Conservation (phyloP, 345 rosid species). For the Eucalyptus polybractea region DNA sequence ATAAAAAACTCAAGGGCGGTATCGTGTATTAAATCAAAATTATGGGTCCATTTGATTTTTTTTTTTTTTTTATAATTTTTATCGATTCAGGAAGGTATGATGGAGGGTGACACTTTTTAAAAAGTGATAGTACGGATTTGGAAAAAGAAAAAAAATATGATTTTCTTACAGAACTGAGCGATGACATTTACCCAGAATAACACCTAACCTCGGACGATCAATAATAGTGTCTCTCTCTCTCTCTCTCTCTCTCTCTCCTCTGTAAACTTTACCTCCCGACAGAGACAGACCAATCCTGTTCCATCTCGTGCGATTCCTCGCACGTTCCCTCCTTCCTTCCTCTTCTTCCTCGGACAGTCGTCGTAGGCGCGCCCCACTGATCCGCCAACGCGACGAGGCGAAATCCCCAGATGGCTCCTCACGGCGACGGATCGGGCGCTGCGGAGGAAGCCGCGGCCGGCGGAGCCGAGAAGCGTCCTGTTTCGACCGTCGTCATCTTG, state of each 20-base stretch:
- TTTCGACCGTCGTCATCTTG: conserved; percentile 60
- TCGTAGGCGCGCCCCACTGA: not conserved
- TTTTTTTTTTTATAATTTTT: too few species aligned
- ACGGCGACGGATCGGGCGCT: conserved; percentile 34
- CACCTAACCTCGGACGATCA: not conserved
- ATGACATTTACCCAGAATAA: not conserved
- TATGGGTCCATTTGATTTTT: too few species aligned
- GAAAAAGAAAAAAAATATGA: not conserved
- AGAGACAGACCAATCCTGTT: not conserved
- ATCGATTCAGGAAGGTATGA: not conserved
- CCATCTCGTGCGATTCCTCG: not conserved
- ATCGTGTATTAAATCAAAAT: too few species aligned
- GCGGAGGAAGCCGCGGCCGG: conserved; percentile 14
- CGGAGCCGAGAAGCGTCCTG: conserved; percentile 17
- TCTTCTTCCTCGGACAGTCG: not conserved
- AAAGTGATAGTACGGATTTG: not conserved
- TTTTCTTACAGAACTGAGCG: not conserved
- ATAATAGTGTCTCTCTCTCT: not conserved
- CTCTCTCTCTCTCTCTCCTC: not conserved
- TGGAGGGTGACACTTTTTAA: not conserved
- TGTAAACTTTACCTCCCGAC: not conserved
- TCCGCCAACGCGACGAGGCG: not conserved
- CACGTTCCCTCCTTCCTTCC: conserved; percentile 17
- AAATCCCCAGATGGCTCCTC: conserved; percentile 34
- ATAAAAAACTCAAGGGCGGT: not conserved